A percentile compares a stretch with the other conserved stretches of the same genome.
phyloP scores from a whole-genome alignment of 116 monocot species.

The Trichopus zeylanicus region DNA sequence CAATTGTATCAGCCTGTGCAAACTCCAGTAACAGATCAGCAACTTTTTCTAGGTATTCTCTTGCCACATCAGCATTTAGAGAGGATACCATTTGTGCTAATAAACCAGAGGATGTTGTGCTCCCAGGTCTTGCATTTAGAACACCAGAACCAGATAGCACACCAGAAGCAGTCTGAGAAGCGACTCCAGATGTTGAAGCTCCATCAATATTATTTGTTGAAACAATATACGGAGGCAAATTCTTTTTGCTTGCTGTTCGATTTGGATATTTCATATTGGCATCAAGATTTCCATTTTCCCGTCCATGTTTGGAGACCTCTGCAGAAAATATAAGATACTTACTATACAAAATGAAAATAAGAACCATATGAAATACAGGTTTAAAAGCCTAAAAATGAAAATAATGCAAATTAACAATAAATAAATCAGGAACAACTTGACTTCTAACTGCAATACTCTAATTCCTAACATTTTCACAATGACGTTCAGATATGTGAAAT shows the following conservation, averaged over 20 bases:
- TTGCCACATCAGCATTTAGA: slow-evolving; percentile 77
- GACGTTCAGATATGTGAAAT: too few species aligned
- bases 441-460: neutral
- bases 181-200: slow-evolving; percentile 68
- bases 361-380: neutral
- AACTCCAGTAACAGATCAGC: slow-evolving; percentile 90
- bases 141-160: slow-evolving; percentile 94
- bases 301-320: slow-evolving; percentile 81
- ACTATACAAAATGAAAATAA: neutral
- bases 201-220: slow-evolving; percentile 56
- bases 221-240: slow-evolving; percentile 16
- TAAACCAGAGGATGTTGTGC: slow-evolving; percentile 89
- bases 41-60: slow-evolving; percentile 95
- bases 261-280: slow-evolving; percentile 26
- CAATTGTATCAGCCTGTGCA: slow-evolving; percentile 67
- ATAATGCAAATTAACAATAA: neutral
- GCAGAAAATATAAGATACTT: slow-evolving; percentile 14
- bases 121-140: slow-evolving; percentile 87
- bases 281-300: slow-evolving; percentile 62
- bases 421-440: neutral
- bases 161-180: slow-evolving; percentile 85
- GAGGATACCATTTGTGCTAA: slow-evolving; percentile 91
- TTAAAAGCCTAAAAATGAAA: neutral
- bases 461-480: too few species aligned
- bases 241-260: slow-evolving; percentile 38